These are phyloP conservation scores for Globisporangium paroecandrum DNA, from an alignment of 352 stramenopile genomes.

Conservation along the genomic window DNA sequence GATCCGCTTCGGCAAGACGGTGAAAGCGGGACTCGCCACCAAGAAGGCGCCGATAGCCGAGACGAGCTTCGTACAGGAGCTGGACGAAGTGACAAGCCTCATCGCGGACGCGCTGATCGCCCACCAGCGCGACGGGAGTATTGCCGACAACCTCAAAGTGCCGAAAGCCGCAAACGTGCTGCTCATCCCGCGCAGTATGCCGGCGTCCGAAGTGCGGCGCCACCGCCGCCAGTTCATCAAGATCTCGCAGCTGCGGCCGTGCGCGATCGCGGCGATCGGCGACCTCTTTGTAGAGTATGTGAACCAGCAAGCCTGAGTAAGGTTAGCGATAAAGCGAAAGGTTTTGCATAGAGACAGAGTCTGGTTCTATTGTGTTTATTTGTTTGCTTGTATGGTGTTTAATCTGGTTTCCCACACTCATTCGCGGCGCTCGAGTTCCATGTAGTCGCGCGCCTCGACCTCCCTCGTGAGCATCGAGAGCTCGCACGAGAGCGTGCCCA, in stretches of 20 bases:
- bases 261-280: conserved; percentile 44
- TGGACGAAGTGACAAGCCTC: conserved; percentile 51
- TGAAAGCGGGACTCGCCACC: conserved; percentile 70
- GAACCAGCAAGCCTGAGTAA: conserved; percentile 57
- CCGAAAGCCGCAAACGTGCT: conserved; percentile 30
- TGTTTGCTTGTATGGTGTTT: neutral
- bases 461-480: conserved; percentile 51
- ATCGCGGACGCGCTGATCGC: conserved; percentile 61
- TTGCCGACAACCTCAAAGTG: conserved; percentile 48
- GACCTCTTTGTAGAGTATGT: conserved; percentile 75
- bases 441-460: conserved; percentile 63
- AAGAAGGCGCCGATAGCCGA: conserved; percentile 52
- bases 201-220: conserved; percentile 54
- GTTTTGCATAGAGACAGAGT: neutral
- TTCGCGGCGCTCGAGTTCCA: conserved; percentile 53
- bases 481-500: conserved; percentile 81
- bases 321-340: neutral
- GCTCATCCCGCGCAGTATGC: conserved; percentile 46
- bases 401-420: conserved; percentile 9
- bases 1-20: conserved; percentile 55
- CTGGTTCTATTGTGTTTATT: conserved; percentile 1
- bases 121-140: conserved; percentile 58
- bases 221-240: conserved; percentile 83
- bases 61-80: conserved; percentile 69
- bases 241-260: conserved; percentile 65